Evolutionary conservation across 2,329 filamentous ascomycete species (phyloP), one percentile per base, ranked within the genome.

Genomic region (Claviceps cyperi): DNA sequence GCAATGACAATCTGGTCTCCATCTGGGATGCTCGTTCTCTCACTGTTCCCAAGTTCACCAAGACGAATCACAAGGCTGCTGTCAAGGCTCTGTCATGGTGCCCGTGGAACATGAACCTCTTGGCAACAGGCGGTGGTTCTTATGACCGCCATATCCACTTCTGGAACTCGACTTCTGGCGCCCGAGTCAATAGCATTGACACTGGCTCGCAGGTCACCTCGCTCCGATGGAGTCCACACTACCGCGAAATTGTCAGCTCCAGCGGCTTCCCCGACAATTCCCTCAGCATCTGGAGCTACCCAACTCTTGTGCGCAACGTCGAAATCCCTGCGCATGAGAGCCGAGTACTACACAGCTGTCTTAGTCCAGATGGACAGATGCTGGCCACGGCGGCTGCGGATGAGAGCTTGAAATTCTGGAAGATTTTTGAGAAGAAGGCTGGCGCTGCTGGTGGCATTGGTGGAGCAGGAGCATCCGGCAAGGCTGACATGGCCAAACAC

Each of bases 251-350:
- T 60, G 90, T 97, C 64, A 94, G 86, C 75, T 94, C 89, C 38
- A 92, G 88, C 63, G 92, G 92, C 51, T 97, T 97, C 75, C 92
- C 92, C n/a, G 91, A 97, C 73, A 98, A 98, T 77, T 94, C 88
- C 38, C 78, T 98, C 58, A 95, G 87, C 75, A 94, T 98, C 73
- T 98, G 92, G 92, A 94, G 86, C 75, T 98, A 98, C 71, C 92
- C 92, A 9, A 92, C 89, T 17, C 76, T 97, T 47, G 92, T 97
- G 56, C 92, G 94, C 73, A 96, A 95, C 64, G 84, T 96, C 53
- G 92, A 98, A 74, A 95, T 98, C 57, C 92, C 91, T 11, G 92
- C 92, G 19, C 92, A 98, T 64, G 92, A 98, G 76, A 94, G 88
- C 62, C 80, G 92, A 60, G 91, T 98, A 41, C 80, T 98, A 47